Evolutionary conservation across 139 green algal species (phyloP).

Genomic region (Tetradesmus obliquus): DNA sequence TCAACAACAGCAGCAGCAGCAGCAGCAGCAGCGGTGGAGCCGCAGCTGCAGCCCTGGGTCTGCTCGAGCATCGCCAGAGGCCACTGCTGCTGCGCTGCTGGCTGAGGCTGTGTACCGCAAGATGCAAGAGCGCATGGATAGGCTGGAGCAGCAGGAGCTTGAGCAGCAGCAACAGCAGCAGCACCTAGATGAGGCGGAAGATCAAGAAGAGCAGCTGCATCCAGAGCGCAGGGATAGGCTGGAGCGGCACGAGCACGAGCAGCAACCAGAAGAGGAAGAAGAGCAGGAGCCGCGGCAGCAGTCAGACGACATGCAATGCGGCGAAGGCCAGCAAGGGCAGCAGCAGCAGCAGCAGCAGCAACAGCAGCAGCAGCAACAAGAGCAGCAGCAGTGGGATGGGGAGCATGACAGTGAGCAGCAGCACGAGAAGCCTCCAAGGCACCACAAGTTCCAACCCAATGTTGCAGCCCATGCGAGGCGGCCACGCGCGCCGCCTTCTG

Average conservation of each 20-base stretch:
- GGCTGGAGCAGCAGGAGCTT: conserved; percentile 13
- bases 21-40: neutral
- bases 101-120: neutral
- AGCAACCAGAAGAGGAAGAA: neutral
- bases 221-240: neutral
- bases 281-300: conserved; percentile 22
- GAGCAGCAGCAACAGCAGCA: conserved; percentile 18
- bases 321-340: neutral
- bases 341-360: neutral
- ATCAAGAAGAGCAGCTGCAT: no score
- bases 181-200: neutral
- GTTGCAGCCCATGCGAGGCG: neutral
- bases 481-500: neutral
- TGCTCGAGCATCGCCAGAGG: neutral
- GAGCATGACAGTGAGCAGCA: neutral
- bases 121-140: neutral
- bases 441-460: conserved; percentile 10
- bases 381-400: neutral
- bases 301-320: neutral
- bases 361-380: neutral
- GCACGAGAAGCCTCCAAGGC: neutral
- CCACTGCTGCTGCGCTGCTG: neutral
- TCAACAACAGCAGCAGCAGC: neutral
- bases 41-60: neutral
- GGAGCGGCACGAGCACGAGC: neutral